Percentiles rank a stretch among this genome's conserved stretches.
phyloP scores from a whole-genome alignment of 2,329 filamentous ascomycete genomes.

The Nigrospora osmanthi region DNA sequence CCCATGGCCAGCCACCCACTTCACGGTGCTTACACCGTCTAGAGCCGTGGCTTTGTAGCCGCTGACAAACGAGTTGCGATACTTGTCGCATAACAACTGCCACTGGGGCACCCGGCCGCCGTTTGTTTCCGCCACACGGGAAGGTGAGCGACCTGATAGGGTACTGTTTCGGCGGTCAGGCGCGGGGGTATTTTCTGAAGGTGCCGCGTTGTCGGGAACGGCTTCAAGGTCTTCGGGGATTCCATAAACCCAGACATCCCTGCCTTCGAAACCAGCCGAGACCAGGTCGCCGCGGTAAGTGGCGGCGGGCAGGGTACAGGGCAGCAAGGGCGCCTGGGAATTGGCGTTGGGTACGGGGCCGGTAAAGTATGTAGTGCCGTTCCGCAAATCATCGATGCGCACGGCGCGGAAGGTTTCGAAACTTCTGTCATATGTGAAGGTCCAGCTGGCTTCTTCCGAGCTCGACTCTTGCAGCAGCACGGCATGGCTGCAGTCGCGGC shows the following conservation, averaged over 20 bases:
- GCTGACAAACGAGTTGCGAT: conserved; percentile 62
- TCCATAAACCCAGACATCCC: conserved; percentile 72
- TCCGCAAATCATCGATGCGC: conserved; percentile 64
- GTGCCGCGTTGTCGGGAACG: conserved; percentile 31
- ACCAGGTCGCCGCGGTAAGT: conserved; percentile 65
- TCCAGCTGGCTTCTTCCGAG: conserved; percentile 63
- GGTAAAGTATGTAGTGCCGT: conserved; percentile 73
- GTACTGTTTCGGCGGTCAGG: conserved; percentile 29
- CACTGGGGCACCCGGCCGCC: conserved; percentile 50
- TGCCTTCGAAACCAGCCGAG: conserved; percentile 64
- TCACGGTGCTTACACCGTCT: conserved; percentile 58
- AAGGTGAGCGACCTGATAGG: conserved; percentile 29
- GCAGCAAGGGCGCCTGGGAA: conserved; percentile 52
- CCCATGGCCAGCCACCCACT: conserved; percentile 58
- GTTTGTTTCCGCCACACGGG: conserved; percentile 26
- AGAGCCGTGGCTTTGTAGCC: conserved; percentile 60
- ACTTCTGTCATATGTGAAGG: conserved; percentile 69
- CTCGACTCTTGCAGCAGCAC: conserved; percentile 56
- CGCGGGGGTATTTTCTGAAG: too few species aligned
- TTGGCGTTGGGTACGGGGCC: conserved; percentile 51
- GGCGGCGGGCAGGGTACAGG: conserved; percentile 61
- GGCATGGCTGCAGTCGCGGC: conserved; percentile 69
- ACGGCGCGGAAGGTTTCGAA: conserved; percentile 75
- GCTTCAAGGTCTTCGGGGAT: conserved; percentile 66
- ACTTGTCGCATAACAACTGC: conserved; percentile 60